phyloP scores from a whole-genome alignment of 1,284 basidiomycete genomes.

The Tilletia setariae region DNA sequence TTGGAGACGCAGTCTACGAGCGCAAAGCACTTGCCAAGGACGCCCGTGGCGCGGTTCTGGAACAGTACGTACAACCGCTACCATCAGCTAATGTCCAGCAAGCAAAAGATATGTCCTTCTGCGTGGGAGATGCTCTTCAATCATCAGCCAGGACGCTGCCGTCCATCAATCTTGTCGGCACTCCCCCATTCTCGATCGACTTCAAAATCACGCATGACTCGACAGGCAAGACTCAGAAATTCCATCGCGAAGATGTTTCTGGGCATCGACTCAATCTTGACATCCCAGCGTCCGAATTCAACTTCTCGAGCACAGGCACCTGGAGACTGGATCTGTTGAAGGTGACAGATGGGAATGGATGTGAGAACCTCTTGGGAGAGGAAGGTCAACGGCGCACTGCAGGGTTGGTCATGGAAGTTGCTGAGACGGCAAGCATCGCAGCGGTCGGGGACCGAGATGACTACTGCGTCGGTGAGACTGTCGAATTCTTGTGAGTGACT shows the following conservation, averaged over 20 bases:
- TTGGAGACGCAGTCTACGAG: constrained; percentile 74
- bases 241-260: constrained; percentile 61
- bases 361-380: constrained; percentile 21
- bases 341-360: constrained; percentile 44
- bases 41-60: constrained; percentile 32
- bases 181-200: constrained; percentile 79
- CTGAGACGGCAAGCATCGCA: constrained; percentile 87
- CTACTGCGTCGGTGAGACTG: constrained; percentile 83
- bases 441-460: constrained; percentile 74
- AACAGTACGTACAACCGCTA: constrained; percentile 41
- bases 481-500: constrained; percentile 69
- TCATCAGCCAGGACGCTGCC: constrained; percentile 20
- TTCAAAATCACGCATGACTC: constrained; percentile 64
- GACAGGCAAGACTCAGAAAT: constrained; percentile 60
- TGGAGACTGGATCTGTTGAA: constrained; percentile 60
- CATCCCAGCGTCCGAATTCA: constrained; percentile 71
- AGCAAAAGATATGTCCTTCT: constrained; percentile 66
- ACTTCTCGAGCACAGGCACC: constrained; percentile 69
- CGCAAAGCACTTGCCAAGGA: constrained; percentile 61
- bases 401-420: constrained; percentile 64
- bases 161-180: constrained; percentile 63
- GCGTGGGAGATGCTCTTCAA: constrained; percentile 51
- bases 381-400: not conserved
- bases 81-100: constrained; percentile 32
- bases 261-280: constrained; percentile 76